Evolutionary conservation across 768 basidiomycete species (phyloP).

Genomic region (Hortiboletus flavorubellus): DNA sequence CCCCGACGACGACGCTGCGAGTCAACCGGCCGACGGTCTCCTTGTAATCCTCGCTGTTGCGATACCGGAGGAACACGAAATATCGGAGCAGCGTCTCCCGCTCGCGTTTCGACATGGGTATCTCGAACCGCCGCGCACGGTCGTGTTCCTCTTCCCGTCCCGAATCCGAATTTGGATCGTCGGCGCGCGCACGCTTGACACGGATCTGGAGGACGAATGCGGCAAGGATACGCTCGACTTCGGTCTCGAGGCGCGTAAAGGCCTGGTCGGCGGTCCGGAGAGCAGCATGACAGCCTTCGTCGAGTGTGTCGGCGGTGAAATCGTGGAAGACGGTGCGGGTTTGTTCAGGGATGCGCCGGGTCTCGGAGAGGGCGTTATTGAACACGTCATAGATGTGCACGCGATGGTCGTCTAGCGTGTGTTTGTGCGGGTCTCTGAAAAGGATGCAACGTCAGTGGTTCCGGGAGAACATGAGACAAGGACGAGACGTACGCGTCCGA

Average conservation of each 20-base stretch:
- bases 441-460: neutral
- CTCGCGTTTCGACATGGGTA: slow-evolving; percentile 20
- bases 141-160: neutral
- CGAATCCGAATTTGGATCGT: neutral
- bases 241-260: slow-evolving; percentile 42
- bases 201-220: slow-evolving; percentile 34
- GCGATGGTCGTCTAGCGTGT: slow-evolving; percentile 35
- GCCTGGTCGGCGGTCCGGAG: slow-evolving; percentile 42
- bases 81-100: slow-evolving; percentile 46
- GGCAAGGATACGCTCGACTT: slow-evolving; percentile 38
- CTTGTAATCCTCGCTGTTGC: slow-evolving; percentile 49
- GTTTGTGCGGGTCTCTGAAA: slow-evolving; percentile 27
- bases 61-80: slow-evolving; percentile 54
- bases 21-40: slow-evolving; percentile 34
- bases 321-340: slow-evolving; percentile 42
- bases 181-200: slow-evolving; percentile 5
- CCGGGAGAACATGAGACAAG: neutral
- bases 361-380: slow-evolving; percentile 47
- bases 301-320: slow-evolving; percentile 32
- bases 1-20: slow-evolving; percentile 21
- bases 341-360: slow-evolving; percentile 36
- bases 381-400: slow-evolving; percentile 54
- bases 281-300: slow-evolving; percentile 35
- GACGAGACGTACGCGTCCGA: slow-evolving; percentile 36
- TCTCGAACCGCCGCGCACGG: slow-evolving; percentile 15